These are phyloP conservation scores for Fragaria ananassa DNA, from an alignment of 306 rosid genomes.

Conservation along the genomic window DNA sequence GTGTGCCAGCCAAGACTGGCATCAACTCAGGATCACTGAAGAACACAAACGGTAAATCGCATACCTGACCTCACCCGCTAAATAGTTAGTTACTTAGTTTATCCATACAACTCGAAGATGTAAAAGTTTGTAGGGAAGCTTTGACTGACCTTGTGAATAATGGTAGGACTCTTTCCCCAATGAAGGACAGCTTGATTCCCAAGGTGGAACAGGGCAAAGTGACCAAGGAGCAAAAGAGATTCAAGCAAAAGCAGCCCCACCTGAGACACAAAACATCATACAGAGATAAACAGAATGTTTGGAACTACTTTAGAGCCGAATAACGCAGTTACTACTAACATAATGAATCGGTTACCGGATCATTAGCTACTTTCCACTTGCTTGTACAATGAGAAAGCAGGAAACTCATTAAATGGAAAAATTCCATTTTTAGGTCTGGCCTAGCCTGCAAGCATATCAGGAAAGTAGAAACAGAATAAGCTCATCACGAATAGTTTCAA, in stretches of 20 bases:
- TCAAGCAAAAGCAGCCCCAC: constrained; percentile 83
- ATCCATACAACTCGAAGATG: constrained; percentile 18
- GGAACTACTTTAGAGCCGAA: not conserved
- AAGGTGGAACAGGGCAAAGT: constrained; percentile 86
- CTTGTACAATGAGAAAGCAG: constrained; percentile 84
- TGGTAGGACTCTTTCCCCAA: constrained; percentile 97
- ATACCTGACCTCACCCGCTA: constrained; percentile 58
- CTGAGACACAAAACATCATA: constrained; percentile 38
- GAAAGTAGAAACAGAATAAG: constrained; percentile 15
- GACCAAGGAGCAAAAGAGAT: constrained; percentile 76
- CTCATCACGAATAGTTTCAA: constrained; percentile 11
- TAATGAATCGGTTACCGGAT: constrained; percentile 53
- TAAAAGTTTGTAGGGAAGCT: constrained; percentile 3
- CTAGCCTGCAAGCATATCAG: constrained; percentile 59
- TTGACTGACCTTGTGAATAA: constrained; percentile 83
- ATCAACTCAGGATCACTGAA: constrained; percentile 96
- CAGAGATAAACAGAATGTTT: not conserved
- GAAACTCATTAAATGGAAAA: constrained; percentile 93
- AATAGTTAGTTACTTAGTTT: constrained; percentile 45
- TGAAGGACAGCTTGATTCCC: constrained; percentile 95
- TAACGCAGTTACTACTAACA: not conserved
- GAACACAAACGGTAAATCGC: constrained; percentile 92
- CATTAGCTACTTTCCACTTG: constrained; percentile 84
- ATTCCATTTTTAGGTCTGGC: constrained; percentile 95
- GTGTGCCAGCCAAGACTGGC: constrained; percentile 86